These are phyloP conservation scores for Candida piceae DNA, from an alignment of 805 yeast species.

Conservation along the genomic window DNA sequence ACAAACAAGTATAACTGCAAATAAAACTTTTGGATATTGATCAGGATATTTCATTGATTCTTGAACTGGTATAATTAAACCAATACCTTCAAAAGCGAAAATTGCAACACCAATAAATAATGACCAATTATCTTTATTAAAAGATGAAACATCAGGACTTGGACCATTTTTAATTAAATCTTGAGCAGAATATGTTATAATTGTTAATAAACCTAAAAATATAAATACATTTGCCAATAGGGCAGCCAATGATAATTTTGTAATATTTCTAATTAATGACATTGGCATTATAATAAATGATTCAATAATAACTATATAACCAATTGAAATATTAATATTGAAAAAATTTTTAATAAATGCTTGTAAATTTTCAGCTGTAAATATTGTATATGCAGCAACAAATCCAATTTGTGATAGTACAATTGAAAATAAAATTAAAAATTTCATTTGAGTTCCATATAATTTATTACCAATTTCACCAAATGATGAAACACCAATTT, in stretches of 20 bases:
- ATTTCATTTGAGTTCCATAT: constrained; percentile 63
- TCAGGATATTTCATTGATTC: constrained; percentile 77
- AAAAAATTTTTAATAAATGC: constrained; percentile 57
- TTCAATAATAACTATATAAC: constrained; percentile 49
- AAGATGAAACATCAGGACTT: constrained; percentile 45
- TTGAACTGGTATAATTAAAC: constrained; percentile 74
- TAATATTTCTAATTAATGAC: constrained; percentile 69
- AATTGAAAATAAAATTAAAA: constrained; percentile 57
- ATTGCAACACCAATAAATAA: constrained; percentile 79
- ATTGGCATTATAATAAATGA: constrained; percentile 58
- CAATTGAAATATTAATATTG: constrained; percentile 34
- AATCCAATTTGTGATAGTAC: constrained; percentile 74
- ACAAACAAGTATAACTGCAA: constrained; percentile 57
- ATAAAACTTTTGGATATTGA: constrained; percentile 62
- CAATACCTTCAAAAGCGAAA: constrained; percentile 86
- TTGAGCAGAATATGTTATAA: constrained; percentile 47
- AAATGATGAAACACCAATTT: constrained; percentile 65
- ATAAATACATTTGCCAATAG: constrained; percentile 68
- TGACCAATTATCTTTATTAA: constrained; percentile 59
- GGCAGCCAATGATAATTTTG: constrained; percentile 68
- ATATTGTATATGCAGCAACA: constrained; percentile 75
- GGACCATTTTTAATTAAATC: constrained; percentile 43
- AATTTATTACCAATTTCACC: constrained; percentile 66
- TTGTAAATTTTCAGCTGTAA: constrained; percentile 65
- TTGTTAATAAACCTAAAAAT: constrained; percentile 58